These are phyloP conservation scores for Cordia subcordata DNA, from an alignment of 257 asterid genomes.

Conservation along the genomic window DNA sequence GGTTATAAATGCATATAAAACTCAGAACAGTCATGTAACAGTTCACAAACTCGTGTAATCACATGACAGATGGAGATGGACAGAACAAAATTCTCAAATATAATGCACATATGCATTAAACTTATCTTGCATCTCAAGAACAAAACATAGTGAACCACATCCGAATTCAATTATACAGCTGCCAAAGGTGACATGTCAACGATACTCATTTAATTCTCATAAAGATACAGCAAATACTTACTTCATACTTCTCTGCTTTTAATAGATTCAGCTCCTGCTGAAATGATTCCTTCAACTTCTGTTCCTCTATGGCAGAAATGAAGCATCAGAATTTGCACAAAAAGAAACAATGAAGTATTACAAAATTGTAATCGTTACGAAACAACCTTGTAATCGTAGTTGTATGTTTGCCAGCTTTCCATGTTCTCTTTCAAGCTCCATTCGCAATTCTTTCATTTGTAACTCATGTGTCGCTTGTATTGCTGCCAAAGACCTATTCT, in stretches of 20 bases:
- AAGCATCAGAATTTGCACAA: conserved; percentile 35
- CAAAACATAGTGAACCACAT: no score
- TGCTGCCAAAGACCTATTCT: conserved; percentile 45
- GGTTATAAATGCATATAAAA: background rate
- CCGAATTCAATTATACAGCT: background rate
- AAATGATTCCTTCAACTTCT: conserved; percentile 56
- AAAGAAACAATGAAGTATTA: conserved; percentile 4
- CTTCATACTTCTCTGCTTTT: conserved; percentile 60
- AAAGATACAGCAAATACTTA: conserved; percentile 30
- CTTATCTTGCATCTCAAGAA: no score
- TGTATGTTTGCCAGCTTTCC: conserved; percentile 45
- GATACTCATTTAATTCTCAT: background rate
- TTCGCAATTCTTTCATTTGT: conserved; percentile 51
- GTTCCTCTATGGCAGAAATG: conserved; percentile 62
- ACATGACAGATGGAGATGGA: background rate
- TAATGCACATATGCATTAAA: no score
- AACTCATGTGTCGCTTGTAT: conserved; percentile 64
- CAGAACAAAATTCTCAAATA: no score
- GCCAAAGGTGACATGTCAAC: conserved; percentile 1
- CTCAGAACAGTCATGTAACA: background rate
- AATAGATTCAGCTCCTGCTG: conserved; percentile 70
- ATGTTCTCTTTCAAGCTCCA: conserved; percentile 71
- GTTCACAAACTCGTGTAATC: background rate
- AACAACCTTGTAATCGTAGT: conserved; percentile 60
- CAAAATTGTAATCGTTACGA: conserved; percentile 4